Evolutionary conservation across 2,329 filamentous ascomycete genomes (phyloP).

Genomic region (Colletotrichum godetiae): DNA sequence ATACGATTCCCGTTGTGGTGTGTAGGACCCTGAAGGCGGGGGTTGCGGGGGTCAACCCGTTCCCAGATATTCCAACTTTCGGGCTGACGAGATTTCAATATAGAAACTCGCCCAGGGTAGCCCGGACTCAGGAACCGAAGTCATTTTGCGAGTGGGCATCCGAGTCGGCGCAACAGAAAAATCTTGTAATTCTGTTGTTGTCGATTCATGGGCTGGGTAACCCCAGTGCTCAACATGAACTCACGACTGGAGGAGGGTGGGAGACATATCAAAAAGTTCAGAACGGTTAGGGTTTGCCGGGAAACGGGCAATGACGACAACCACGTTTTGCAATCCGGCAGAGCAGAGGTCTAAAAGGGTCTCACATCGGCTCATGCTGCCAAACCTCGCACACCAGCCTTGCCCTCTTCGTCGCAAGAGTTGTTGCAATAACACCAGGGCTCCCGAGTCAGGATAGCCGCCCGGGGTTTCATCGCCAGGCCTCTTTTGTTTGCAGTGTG

Average conservation of each 20-base stretch:
- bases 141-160: constrained; percentile 6
- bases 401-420: not conserved
- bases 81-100: not conserved
- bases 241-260: not conserved
- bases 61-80: not conserved
- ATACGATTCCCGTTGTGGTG: constrained; percentile 86
- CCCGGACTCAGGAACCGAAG: not conserved
- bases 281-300: constrained; percentile 16
- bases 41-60: constrained; percentile 13
- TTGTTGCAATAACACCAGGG: constrained; percentile 1
- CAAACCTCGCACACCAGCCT: not conserved
- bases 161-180: constrained; percentile 1
- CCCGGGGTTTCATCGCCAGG: constrained; percentile 22
- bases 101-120: constrained; percentile 15
- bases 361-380: not conserved
- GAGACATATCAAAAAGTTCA: not conserved
- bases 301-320: constrained; percentile 30
- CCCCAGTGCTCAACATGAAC: not conserved
- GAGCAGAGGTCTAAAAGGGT: constrained; percentile 5
- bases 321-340: constrained; percentile 24
- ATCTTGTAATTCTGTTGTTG: not conserved
- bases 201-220: not conserved
- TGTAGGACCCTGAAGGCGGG: constrained; percentile 42
- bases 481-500: constrained; percentile 24
- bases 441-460: constrained; percentile 19